A percentile compares a stretch with the other conserved stretches of the same genome.
phyloP scores from a whole-genome alignment of 306 rosid species.

The Acacia confusa region DNA sequence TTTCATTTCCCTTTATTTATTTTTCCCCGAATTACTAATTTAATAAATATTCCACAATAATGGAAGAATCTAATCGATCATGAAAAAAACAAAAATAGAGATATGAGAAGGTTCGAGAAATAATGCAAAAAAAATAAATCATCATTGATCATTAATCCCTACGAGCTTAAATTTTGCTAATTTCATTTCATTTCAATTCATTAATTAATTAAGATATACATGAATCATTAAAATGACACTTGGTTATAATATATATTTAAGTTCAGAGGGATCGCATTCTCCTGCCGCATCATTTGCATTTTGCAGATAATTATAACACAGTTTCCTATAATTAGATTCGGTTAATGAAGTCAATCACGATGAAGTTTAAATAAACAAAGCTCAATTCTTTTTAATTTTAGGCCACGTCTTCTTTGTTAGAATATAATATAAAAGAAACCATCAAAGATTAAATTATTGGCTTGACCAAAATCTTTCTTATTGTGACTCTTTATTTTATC shows the following conservation, averaged over 20 bases:
- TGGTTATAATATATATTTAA: neutral
- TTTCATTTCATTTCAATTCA: neutral
- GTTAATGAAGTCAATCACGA: slow-evolving; percentile 36
- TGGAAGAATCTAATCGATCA: slow-evolving; percentile 37
- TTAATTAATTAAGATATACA: neutral
- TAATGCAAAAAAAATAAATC: neutral
- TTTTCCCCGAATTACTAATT: neutral
- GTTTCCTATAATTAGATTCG: slow-evolving; percentile 55
- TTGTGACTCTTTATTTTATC: slow-evolving; percentile 17
- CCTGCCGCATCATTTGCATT: slow-evolving; percentile 39
- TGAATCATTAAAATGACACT: neutral
- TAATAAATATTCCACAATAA: slow-evolving; percentile 22
- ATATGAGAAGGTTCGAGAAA: neutral
- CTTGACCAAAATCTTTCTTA: slow-evolving; percentile 41
- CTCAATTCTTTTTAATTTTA: slow-evolving; percentile 23
- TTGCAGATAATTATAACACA: slow-evolving; percentile 36
- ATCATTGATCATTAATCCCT: neutral
- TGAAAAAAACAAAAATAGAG: slow-evolving; percentile 24
- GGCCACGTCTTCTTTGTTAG: slow-evolving; percentile 25
- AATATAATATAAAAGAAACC: neutral
- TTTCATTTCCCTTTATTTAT: neutral
- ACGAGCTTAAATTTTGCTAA: neutral
- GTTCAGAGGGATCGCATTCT: slow-evolving; percentile 25
- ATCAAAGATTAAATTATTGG: slow-evolving; percentile 21
- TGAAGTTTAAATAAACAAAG: slow-evolving; percentile 31